Conservation (phyloP, 306 rosid genomes). For the Cucurbita argyrosperma region DNA sequence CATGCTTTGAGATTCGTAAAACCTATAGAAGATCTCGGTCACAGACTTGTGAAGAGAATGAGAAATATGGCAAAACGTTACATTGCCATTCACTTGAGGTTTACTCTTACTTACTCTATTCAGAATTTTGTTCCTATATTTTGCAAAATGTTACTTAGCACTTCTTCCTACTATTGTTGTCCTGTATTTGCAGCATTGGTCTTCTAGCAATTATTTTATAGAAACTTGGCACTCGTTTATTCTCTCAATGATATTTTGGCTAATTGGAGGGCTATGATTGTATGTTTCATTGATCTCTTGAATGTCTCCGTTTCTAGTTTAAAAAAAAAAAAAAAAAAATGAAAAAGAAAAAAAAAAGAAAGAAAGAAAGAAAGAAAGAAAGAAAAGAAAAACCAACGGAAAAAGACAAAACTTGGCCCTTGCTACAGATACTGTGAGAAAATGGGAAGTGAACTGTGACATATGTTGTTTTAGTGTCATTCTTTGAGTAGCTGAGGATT, state of each 20-base stretch:
- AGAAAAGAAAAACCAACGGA: no score
- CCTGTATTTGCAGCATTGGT: neutral
- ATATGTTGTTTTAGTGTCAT: neutral
- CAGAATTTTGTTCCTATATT: neutral
- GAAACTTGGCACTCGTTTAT: neutral
- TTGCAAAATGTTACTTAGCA: neutral
- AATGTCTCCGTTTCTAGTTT: neutral
- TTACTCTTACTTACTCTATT: constrained; percentile 12
- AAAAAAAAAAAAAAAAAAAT: no score
- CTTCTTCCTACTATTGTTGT: neutral
- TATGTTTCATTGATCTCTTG: neutral
- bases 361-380: no score
- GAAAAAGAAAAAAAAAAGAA: no score
- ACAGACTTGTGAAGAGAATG: constrained; percentile 59
- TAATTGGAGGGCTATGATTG: no score
- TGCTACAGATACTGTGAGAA: neutral
- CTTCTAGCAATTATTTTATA: neutral
- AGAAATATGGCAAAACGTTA: constrained; percentile 58
- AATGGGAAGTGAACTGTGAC: neutral
- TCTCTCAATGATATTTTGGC: neutral
- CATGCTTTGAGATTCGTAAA: constrained; percentile 82
- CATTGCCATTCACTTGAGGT: constrained; percentile 94
- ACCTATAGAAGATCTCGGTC: constrained; percentile 73
- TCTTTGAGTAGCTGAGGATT: neutral
- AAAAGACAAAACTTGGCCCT: neutral